Evolutionary conservation across 768 basidiomycete genomes (phyloP).

Genomic region (Royoungia palumana): DNA sequence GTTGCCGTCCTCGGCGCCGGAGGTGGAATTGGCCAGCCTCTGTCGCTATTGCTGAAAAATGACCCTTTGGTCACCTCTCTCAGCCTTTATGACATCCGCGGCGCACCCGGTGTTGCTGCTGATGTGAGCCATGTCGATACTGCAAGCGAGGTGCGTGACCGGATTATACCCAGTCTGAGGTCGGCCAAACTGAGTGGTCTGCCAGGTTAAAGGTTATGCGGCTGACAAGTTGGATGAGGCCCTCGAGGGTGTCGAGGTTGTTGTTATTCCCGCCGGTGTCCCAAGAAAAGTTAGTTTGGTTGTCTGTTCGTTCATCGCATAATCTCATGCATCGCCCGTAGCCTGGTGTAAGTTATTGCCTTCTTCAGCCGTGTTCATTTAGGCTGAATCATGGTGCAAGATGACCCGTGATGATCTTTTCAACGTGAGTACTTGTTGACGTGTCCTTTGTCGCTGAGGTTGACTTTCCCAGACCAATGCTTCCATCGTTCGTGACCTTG

Average conservation of each 20-base stretch:
- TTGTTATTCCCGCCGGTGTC: conserved; percentile 98
- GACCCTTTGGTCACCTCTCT: conserved; percentile 87
- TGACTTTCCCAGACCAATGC: conserved; percentile 74
- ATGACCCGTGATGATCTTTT: conserved; percentile 98
- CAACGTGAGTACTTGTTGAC: conserved; percentile 58
- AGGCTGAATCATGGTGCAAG: conserved; percentile 40
- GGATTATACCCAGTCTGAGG: not conserved
- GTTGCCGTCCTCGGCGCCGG: conserved; percentile 97
- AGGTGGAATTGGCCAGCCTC: conserved; percentile 97
- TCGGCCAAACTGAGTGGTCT: conserved; percentile 6
- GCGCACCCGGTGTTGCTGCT: conserved; percentile 78
- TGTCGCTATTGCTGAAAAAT: conserved; percentile 83
- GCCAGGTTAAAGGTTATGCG: conserved; percentile 75
- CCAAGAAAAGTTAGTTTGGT: conserved; percentile 78
- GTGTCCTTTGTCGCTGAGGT: not conserved
- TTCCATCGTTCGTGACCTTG: conserved; percentile 95
- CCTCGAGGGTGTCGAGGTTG: conserved; percentile 84
- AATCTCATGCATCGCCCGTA: conserved; percentile 33
- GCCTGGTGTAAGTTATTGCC: conserved; percentile 70
- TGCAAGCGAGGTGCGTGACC: conserved; percentile 65
- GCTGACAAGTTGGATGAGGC: conserved; percentile 88
- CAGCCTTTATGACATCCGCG: conserved; percentile 47
- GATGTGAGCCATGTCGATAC: conserved; percentile 96
- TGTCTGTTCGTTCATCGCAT: not conserved
- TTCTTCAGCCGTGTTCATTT: conserved; percentile 1